A percentile compares a stretch with the other conserved stretches of the same genome.
These are phyloP conservation scores for Rhizopogon salebrosus DNA, from an alignment of 768 basidiomycete species.

Conservation along the genomic window DNA sequence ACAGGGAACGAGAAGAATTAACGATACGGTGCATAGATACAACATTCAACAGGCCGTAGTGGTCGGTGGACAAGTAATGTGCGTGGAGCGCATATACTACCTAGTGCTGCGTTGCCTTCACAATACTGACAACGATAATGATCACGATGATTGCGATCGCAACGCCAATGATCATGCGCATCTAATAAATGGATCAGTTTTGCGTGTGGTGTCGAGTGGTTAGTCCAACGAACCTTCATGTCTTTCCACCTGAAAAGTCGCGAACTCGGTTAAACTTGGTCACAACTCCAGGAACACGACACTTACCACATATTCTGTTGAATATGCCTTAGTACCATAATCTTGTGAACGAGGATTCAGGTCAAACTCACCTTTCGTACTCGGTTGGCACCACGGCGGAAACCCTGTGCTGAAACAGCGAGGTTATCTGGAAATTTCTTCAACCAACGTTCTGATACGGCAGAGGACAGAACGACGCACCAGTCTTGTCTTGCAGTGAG, in stretches of 20 bases:
- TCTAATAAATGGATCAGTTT: slow-evolving; percentile 40
- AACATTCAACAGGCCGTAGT: slow-evolving; percentile 28
- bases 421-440: slow-evolving; percentile 66
- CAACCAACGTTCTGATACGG: background rate
- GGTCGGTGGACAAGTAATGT: slow-evolving; percentile 4
- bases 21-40: slow-evolving; percentile 38
- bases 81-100: slow-evolving; percentile 1
- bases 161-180: slow-evolving; percentile 94
- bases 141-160: slow-evolving; percentile 87
- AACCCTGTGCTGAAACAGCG: slow-evolving; percentile 97
- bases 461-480: slow-evolving; percentile 41
- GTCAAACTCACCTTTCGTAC: slow-evolving; percentile 77
- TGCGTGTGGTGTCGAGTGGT: background rate
- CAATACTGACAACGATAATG: slow-evolving; percentile 94
- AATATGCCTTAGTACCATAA: slow-evolving; percentile 5
- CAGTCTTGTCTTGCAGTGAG: slow-evolving; percentile 95
- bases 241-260: slow-evolving; percentile 80
- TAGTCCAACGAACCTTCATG: slow-evolving; percentile 66
- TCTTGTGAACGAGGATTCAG: slow-evolving; percentile 19
- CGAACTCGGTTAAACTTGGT: slow-evolving; percentile 5
- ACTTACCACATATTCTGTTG: slow-evolving; percentile 87
- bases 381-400: slow-evolving; percentile 93
- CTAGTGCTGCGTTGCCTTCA: slow-evolving; percentile 71
- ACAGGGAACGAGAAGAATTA: slow-evolving; percentile 25
- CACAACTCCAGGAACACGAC: background rate